Conservation (phyloP, 768 basidiomycete genomes). For the Calvatia gigantea region DNA sequence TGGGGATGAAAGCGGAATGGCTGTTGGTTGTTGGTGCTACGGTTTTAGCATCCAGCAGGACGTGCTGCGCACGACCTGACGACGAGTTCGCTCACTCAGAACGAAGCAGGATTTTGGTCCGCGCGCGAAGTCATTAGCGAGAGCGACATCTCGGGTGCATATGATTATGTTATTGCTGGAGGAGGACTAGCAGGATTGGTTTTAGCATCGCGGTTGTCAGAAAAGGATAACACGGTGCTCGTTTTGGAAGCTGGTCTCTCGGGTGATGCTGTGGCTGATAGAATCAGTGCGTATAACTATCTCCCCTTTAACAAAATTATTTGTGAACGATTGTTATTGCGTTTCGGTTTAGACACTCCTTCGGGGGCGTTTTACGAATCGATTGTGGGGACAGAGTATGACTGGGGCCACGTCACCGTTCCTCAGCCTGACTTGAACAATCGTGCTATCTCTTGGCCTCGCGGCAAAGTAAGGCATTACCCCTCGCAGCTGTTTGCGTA, state of each 20-base stretch:
- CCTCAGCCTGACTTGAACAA: constrained; percentile 38
- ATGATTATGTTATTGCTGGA: constrained; percentile 49
- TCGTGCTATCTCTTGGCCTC: constrained; percentile 45
- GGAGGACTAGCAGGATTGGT: constrained; percentile 31
- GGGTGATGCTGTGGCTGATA: constrained; percentile 25
- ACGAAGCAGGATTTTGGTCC: neutral
- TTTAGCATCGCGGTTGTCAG: constrained; percentile 31
- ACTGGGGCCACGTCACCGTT: constrained; percentile 45
- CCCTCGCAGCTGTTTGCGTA: neutral
- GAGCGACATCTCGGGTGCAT: constrained; percentile 22
- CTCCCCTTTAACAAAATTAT: neutral
- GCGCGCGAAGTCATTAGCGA: constrained; percentile 3
- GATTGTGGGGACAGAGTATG: constrained; percentile 41
- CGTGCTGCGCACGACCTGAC: neutral
- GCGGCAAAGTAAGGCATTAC: constrained; percentile 41
- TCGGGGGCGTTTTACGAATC: constrained; percentile 45
- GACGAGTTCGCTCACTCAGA: neutral
- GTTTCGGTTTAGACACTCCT: constrained; percentile 32
- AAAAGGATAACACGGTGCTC: constrained; percentile 30
- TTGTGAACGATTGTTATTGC: neutral
- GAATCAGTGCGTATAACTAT: constrained; percentile 26
- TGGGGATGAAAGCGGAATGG: neutral
- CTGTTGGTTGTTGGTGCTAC: neutral
- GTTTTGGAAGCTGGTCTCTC: constrained; percentile 36
- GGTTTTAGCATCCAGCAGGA: neutral